Percentiles rank a stretch among this genome's conserved stretches.
Conservation (phyloP, 768 basidiomycete species). For the Lactarius evosmus region DNA sequence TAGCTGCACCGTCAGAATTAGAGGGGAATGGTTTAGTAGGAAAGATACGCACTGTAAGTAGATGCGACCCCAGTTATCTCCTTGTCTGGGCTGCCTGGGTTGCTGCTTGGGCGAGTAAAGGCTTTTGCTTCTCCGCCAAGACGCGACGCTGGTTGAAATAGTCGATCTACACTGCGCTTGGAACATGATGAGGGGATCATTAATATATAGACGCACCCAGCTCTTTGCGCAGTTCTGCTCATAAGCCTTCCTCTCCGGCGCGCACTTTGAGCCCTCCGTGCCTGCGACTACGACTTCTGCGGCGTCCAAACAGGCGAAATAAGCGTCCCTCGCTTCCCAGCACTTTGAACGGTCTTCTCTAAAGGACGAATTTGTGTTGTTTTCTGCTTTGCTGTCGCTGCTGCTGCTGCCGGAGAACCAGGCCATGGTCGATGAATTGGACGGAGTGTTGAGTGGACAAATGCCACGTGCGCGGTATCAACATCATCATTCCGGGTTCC, state of each 20-base stretch:
- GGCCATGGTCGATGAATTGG: slow-evolving; percentile 29
- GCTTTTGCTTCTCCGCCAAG: slow-evolving; percentile 75
- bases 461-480: slow-evolving; percentile 10
- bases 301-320: slow-evolving; percentile 80
- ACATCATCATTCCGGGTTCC: not conserved
- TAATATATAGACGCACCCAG: slow-evolving; percentile 59
- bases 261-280: slow-evolving; percentile 62
- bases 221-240: slow-evolving; percentile 78
- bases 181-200: not conserved
- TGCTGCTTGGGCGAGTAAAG: slow-evolving; percentile 51
- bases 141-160: slow-evolving; percentile 93
- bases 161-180: slow-evolving; percentile 57
- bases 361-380: slow-evolving; percentile 38
- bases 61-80: slow-evolving; percentile 12
- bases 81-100: slow-evolving; percentile 38
- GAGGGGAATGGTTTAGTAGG: not conserved
- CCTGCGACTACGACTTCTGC: slow-evolving; percentile 69
- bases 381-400: slow-evolving; percentile 38
- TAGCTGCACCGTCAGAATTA: not conserved
- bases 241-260: slow-evolving; percentile 54
- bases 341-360: slow-evolving; percentile 74
- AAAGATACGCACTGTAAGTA: not conserved
- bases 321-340: slow-evolving; percentile 81
- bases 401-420: slow-evolving; percentile 40
- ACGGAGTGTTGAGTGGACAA: not conserved